Base-by-base conservation (phyloP, 805 yeast genomes). In the Cyberlindnera misumaiensis region DNA sequence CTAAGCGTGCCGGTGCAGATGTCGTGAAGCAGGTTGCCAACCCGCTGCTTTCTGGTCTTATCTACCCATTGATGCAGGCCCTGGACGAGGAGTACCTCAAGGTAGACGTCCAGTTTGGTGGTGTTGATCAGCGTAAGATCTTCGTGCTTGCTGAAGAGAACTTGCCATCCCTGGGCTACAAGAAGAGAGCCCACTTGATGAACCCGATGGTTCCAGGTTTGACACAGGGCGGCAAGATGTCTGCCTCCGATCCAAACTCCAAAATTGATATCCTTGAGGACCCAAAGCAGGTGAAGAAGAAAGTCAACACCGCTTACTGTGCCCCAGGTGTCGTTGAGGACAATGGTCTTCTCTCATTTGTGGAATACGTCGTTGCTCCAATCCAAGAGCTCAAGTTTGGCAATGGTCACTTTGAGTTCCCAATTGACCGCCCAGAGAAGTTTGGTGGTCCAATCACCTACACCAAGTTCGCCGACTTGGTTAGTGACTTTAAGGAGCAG, bases 1-100 rank as follows among this genome's bases (percentile, higher is more conserved):
- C 97, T 43, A 86, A 86, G 68, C 80, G 98, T 63, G 99, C 99
- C 2, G 99, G 99, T 61, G 97, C 99, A 10, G 99, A 93, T 64
- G 99, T 93, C 40, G 99, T 93, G 46, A 93, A 93, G 61, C 98
- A 93, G 68, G 97, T 89, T 34, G 79, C 86, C 28, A 89, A 89
- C 63, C 98, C 99, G 29, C 73, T 88, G 49, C 74, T 93, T 43
- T 78, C 90, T 30, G 98, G 98, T 8, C 75, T 93, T 60, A 87
- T 93, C 51, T 93, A 93, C 65, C 99, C 99, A 40, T 75, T 94
- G 58, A 93, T 93, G 99, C 99, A 93, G 68, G 97, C 97, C 6
- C 72, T 93, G 43, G 99, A 93, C 62, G 99, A 93, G 64, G 82
- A 93, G 57, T 80, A 81, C 62, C 74, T 93, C 56, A 83, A 71